Base-by-base conservation (phyloP, 345 rosid genomes). In the Physaria fendleri region DNA sequence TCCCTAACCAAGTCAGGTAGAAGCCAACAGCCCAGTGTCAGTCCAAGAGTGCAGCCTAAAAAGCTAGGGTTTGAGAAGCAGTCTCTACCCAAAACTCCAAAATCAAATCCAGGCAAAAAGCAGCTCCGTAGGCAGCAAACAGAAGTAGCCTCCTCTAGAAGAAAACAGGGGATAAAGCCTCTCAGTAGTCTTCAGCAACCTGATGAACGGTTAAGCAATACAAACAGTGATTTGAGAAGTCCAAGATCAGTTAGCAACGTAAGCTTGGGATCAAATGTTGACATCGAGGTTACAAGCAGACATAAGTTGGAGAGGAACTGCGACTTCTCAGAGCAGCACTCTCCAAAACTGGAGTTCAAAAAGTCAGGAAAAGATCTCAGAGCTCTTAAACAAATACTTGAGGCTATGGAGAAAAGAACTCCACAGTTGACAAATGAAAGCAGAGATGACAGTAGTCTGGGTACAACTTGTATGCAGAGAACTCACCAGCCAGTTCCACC, bases 311-410 rank as follows among this genome's bases (percentile, higher is more conserved):
- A 64, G 52, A 76, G 76, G 65, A 74, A 39, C 56, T 60, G 40
- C 34, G 68, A 54, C 43, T 37, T 35, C 71, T 29, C 65, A 65
- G 78, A 67, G n/a, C n/a, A n/a, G n/a, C n/a, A n/a, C n/a, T n/a
- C n/a, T n/a, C n/a, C n/a, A n/a, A n/a, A n/a, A n/a, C n/a, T 82
- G 10, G 88, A 85, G 79, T 93, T 89, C 73, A 77, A 73, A 56
- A 70, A 72, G 66, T 77, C 99, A 0, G 95, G 92, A 18, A 89
- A 85, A 76, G 99, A 85, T 75, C 91, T 82, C 47, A 79, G 95
- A 80, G 86, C 92, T 74, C 97, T 87, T 21, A 85, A 87, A 69
- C 97, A 85, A 72, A 83, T 82, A 67, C 91, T 85, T 53, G 92
- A 82, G 65, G 91, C 90, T 39, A 89, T 83, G 88, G 88, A 87